phyloP scores from a whole-genome alignment of 371 early-diverging fungal species.

The Phascolomyces articulosus region DNA sequence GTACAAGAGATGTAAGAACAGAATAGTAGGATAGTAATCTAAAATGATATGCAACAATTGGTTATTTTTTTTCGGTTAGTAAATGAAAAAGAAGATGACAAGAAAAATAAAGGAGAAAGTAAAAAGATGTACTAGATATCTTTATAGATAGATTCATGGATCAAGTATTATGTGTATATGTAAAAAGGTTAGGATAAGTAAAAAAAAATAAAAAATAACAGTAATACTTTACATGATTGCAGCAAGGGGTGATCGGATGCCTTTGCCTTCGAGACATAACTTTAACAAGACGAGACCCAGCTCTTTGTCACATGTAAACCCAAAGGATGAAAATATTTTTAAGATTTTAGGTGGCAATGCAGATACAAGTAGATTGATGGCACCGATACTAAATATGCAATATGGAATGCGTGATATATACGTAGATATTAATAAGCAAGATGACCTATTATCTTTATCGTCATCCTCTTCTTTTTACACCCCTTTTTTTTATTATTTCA shows the following conservation, averaged over 20 bases:
- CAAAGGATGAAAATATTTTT: constrained; percentile 57
- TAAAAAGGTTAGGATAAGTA: too few species aligned
- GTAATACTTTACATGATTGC: constrained; percentile 50
- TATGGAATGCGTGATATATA: too few species aligned
- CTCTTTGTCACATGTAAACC: constrained; percentile 62
- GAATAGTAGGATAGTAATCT: constrained; percentile 35
- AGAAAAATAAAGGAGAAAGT: too few species aligned
- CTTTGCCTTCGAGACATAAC: constrained; percentile 54
- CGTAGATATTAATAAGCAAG: too few species aligned
- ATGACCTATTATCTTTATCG: too few species aligned
- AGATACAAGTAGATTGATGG: constrained; percentile 61
- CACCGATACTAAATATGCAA: constrained; percentile 41
- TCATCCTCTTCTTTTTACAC: too few species aligned
- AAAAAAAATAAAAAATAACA: too few species aligned
- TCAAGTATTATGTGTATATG: too few species aligned
- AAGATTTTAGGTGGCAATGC: constrained; percentile 61
- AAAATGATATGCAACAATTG: neutral
- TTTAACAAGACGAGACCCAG: constrained; percentile 62
- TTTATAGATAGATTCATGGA: too few species aligned
- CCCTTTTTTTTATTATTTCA: too few species aligned
- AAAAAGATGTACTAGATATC: too few species aligned
- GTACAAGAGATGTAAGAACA: constrained; percentile 25
- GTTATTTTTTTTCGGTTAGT: too few species aligned
- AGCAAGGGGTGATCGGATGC: constrained; percentile 61
- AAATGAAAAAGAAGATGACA: neutral